phyloP scores from a whole-genome alignment of 2,329 filamentous ascomycete species.

The Endothia cerciana region DNA sequence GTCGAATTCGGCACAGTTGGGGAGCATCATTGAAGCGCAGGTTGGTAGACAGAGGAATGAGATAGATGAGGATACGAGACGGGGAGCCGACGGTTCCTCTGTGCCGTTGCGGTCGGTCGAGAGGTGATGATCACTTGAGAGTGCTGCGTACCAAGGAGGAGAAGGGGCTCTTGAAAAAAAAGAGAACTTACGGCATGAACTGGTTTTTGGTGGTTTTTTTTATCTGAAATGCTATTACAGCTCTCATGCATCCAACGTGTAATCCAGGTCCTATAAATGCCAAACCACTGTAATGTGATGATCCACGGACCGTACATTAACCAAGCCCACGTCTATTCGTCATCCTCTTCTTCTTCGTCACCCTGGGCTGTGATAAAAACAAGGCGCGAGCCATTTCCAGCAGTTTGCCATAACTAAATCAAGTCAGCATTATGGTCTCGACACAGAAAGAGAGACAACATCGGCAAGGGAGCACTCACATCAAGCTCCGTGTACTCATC shows the following conservation, averaged over 20 bases:
- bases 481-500: conserved; percentile 88
- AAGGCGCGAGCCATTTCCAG: conserved; percentile 70
- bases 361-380: conserved; percentile 69
- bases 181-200: too few species aligned
- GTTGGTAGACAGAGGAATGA: background rate
- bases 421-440: conserved; percentile 42
- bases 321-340: conserved; percentile 34
- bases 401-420: conserved; percentile 75
- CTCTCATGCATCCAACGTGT: conserved; percentile 14
- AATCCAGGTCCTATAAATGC: conserved; percentile 35
- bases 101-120: background rate
- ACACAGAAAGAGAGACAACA: background rate
- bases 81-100: background rate
- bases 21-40: background rate
- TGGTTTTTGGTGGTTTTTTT: too few species aligned
- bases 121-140: background rate
- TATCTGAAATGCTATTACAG: conserved; percentile 9
- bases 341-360: conserved; percentile 56
- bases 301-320: background rate
- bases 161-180: background rate
- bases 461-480: conserved; percentile 64
- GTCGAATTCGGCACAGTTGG: background rate
- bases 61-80: background rate
- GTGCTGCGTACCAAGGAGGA: background rate
- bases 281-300: conserved; percentile 24